These are phyloP conservation scores for Penicillium sp. DNA, from an alignment of 2,329 filamentous ascomycete genomes.

Conservation along the genomic window DNA sequence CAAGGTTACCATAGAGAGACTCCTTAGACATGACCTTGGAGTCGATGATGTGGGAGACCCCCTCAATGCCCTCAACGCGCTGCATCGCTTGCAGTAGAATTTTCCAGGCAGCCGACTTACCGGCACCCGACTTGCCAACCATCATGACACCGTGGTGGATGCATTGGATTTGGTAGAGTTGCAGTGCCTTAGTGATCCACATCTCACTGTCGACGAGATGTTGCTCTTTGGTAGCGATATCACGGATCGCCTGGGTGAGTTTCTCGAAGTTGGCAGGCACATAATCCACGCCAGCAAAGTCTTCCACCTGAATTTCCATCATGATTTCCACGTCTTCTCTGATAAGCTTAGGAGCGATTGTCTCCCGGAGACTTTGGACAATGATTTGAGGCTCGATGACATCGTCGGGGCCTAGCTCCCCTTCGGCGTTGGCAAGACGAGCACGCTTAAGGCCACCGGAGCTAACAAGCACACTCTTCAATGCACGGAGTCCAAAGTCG, in stretches of 20 bases:
- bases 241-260: constrained; percentile 70
- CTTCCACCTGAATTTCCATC: constrained; percentile 68
- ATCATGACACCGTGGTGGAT: constrained; percentile 99
- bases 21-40: constrained; percentile 99
- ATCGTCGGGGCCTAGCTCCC: constrained; percentile 56
- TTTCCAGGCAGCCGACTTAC: constrained; percentile 93
- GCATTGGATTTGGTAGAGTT: constrained; percentile 94
- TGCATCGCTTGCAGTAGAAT: constrained; percentile 84
- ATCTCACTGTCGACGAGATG: constrained; percentile 83
- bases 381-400: constrained; percentile 92
- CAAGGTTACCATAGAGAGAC: constrained; percentile 85
- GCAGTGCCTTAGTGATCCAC: constrained; percentile 95
- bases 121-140: constrained; percentile 95
- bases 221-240: constrained; percentile 65
- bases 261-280: constrained; percentile 75
- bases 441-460: constrained; percentile 86
- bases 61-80: constrained; percentile 80
- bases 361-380: constrained; percentile 95
- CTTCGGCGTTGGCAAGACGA: constrained; percentile 54
- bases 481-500: constrained; percentile 90
- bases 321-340: constrained; percentile 83
- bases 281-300: constrained; percentile 89
- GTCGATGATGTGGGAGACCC: constrained; percentile 94
- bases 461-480: constrained; percentile 97
- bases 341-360: constrained; percentile 94